phyloP scores from a whole-genome alignment of 1,284 basidiomycete species.

The Sparassis latifolia region DNA sequence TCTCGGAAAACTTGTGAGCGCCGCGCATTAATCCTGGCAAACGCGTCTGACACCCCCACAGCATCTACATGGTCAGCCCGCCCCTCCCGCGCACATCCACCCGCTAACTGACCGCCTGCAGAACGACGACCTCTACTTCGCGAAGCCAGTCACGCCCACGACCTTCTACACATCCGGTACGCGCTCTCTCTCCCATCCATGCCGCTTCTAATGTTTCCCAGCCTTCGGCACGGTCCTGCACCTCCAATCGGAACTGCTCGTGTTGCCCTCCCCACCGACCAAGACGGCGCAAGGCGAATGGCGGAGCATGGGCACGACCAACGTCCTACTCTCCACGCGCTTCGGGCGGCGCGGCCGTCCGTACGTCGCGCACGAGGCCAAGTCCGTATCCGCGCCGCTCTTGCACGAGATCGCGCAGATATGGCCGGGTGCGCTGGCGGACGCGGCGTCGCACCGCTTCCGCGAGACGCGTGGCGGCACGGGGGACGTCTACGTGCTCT shows the following conservation, averaged over 20 bases:
- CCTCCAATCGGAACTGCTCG: slow-evolving; percentile 18
- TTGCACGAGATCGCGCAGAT: slow-evolving; percentile 24
- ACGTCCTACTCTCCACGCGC: slow-evolving; percentile 24
- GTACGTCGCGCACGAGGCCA: slow-evolving; percentile 34
- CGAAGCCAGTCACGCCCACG: slow-evolving; percentile 15
- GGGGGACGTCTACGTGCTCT: slow-evolving; percentile 29
- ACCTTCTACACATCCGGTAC: slow-evolving; percentile 23
- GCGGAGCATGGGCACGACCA: slow-evolving; percentile 26
- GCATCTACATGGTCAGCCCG: slow-evolving; percentile 22
- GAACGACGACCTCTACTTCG: slow-evolving; percentile 26
- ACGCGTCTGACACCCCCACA: not conserved
- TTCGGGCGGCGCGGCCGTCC: slow-evolving; percentile 31
- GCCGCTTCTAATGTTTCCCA: slow-evolving; percentile 3
- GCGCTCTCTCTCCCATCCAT: not conserved
- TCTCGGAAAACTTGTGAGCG: slow-evolving; percentile 9
- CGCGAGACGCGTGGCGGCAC: slow-evolving; percentile 24
- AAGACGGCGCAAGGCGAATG: slow-evolving; percentile 23
- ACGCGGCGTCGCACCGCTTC: slow-evolving; percentile 28
- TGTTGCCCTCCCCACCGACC: slow-evolving; percentile 17
- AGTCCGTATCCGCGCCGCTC: slow-evolving; percentile 25
- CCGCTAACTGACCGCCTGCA: not conserved
- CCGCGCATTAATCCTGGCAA: not conserved
- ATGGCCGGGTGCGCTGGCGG: slow-evolving; percentile 22
- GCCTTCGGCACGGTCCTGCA: slow-evolving; percentile 30
- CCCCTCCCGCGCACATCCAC: not conserved